These are phyloP conservation scores for Lotus japonicus DNA, from an alignment of 306 rosid species.

Conservation along the genomic window DNA sequence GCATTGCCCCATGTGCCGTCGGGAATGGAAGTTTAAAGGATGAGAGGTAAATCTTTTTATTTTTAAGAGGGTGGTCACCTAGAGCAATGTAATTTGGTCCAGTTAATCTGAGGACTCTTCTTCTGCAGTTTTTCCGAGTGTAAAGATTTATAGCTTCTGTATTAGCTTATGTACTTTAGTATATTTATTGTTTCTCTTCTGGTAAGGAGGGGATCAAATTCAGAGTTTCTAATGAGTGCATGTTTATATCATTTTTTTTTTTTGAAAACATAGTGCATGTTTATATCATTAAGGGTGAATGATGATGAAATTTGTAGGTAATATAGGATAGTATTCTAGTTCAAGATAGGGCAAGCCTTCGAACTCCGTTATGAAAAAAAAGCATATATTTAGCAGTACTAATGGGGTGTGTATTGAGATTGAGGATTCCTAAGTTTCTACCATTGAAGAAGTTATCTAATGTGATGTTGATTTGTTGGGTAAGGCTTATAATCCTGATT, in stretches of 20 bases:
- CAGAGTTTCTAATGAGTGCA: not conserved
- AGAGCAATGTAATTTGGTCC: not conserved
- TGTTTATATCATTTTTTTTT: too few species aligned
- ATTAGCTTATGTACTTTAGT: not conserved
- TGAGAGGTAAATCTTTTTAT: not conserved
- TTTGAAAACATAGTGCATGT: too few species aligned
- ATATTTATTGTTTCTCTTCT: not conserved
- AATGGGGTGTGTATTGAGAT: too few species aligned
- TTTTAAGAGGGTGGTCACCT: not conserved
- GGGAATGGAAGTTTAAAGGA: constrained; percentile 88
- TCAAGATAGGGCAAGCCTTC: too few species aligned
- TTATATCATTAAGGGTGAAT: not conserved
- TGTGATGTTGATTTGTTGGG: too few species aligned
- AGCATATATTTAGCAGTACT: too few species aligned
- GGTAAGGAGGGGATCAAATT: not conserved
- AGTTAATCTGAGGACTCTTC: not conserved
- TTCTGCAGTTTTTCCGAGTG: not conserved
- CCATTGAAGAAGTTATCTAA: too few species aligned
- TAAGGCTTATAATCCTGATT: too few species aligned
- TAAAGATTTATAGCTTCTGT: not conserved
- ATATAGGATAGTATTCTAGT: too few species aligned
- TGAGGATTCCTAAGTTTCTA: too few species aligned
- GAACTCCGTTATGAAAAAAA: too few species aligned
- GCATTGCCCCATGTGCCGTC: constrained; percentile 91
- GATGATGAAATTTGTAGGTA: too few species aligned